Conservation (phyloP, 2,329 filamentous ascomycete genomes). For the Akanthomyces dipterigenus region DNA sequence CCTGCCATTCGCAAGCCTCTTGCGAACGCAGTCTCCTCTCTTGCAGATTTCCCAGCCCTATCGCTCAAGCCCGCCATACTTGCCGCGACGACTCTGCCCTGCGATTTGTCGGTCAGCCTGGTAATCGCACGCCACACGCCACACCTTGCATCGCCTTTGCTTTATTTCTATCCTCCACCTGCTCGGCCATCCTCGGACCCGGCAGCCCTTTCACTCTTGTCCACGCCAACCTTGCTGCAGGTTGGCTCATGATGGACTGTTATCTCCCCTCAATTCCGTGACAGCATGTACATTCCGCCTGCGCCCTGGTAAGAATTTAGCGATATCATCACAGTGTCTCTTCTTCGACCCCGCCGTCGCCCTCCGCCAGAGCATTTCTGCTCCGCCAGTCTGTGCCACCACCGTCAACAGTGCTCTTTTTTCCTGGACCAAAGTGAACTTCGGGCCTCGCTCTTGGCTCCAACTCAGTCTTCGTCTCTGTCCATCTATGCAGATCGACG, state of each 20-base stretch:
- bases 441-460: background rate
- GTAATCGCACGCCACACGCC: background rate
- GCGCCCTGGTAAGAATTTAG: background rate
- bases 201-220: background rate
- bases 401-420: background rate
- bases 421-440: background rate
- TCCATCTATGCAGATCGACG: conserved; percentile 22
- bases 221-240: conserved; percentile 3
- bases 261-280: conserved; percentile 8
- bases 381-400: background rate
- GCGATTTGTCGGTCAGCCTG: background rate
- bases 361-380: background rate
- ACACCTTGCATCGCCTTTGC: background rate
- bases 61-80: background rate
- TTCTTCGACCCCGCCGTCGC: background rate
- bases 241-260: conserved; percentile 13
- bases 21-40: background rate
- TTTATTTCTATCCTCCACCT: background rate
- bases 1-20: conserved; percentile 8
- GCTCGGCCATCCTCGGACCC: conserved; percentile 1
- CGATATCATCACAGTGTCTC: background rate
- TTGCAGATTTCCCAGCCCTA: conserved; percentile 1
- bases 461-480: background rate
- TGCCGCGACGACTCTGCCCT: background rate
- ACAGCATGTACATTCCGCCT: conserved; percentile 10